Evolutionary conservation across 306 rosid species (phyloP), one percentile per base, ranked within the genome.

Genomic region (Potentilla sterilis): DNA sequence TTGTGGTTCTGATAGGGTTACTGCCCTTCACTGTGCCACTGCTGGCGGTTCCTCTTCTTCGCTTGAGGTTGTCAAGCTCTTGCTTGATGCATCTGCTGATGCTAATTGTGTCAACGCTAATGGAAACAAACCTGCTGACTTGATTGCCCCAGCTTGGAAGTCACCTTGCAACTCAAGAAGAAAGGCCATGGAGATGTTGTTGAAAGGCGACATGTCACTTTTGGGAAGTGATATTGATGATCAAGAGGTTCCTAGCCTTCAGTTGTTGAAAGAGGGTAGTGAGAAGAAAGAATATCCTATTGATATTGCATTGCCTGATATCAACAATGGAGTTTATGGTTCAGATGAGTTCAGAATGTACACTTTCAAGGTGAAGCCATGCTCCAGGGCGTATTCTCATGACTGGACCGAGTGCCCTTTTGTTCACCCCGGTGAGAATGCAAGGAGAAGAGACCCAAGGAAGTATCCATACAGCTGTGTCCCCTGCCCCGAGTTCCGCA

Each of bases 391-490:
- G 4, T 96, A 96, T 77, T 90, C 99, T 11, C 99, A 96, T 57
- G 99, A 96, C 76, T 96, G 99, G 99, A 96, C 99, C 0, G 99
- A 96, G 88, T 96, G 99, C 59, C 99, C 99, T 0, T 96, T 96
- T 41, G 99, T 90, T 84, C 99, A 96, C 74, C 99, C 99, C 0
- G 99, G 99, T 24, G 99, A 96, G 96, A 96, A 96, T 21, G 99
- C 99, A 2, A 83, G 99, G 90, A 89, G 99, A 73, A 89, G 99
- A 77, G 99, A 96, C 96, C 99, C 99, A 63, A 69, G 84, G 81
- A 96, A 96, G 79, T 96, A 92, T 77, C 99, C 99, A 7, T 96
- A 96, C 49, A 96, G 96, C 88, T 96, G 99, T 37, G 99, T 96
- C 37, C 99, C 99, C 5, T 96, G 99, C 92, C 99, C 97, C 0